These are phyloP conservation scores for Ceriops zippeliana DNA, from an alignment of 345 rosid genomes.

Conservation along the genomic window DNA sequence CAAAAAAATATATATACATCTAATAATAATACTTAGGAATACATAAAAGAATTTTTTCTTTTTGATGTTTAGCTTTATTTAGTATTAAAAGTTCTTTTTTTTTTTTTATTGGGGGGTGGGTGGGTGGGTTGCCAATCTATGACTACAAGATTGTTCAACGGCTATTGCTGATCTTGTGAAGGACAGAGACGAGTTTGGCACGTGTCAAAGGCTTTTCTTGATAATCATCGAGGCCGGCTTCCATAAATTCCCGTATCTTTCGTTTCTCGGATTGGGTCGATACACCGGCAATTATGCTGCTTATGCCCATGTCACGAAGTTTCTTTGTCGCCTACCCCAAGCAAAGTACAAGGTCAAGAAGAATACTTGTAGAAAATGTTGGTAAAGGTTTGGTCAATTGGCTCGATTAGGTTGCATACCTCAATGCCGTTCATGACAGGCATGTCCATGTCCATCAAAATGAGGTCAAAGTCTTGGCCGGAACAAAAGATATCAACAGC, in stretches of 20 bases:
- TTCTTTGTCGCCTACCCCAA: conserved; percentile 53
- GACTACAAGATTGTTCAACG: no score
- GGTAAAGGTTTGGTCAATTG: no score
- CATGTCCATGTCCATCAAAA: conserved; percentile 92
- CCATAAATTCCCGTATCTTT: conserved; percentile 54
- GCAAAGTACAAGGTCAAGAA: background rate
- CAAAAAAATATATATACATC: no score
- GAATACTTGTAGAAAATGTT: background rate
- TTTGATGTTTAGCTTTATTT: no score
- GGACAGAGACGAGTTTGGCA: conserved; percentile 52
- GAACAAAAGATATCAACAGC: conserved; percentile 59
- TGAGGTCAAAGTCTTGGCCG: conserved; percentile 62
- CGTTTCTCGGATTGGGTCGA: conserved; percentile 39
- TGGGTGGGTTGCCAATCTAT: no score
- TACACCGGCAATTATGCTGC: conserved; percentile 66
- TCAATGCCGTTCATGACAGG: conserved; percentile 79
- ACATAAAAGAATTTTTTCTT: no score
- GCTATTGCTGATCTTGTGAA: conserved; percentile 19
- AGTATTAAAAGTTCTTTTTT: no score
- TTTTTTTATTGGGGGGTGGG: no score
- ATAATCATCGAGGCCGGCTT: conserved; percentile 74
- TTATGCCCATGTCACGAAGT: conserved; percentile 69
- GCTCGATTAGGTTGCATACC: conserved; percentile 30
- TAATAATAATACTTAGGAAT: no score
- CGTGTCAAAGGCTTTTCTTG: conserved; percentile 77